A percentile compares a stretch with the other conserved stretches of the same genome.
These are phyloP conservation scores for Aspergillus avenaceus DNA, from an alignment of 495 filamentous ascomycete species.

Conservation along the genomic window DNA sequence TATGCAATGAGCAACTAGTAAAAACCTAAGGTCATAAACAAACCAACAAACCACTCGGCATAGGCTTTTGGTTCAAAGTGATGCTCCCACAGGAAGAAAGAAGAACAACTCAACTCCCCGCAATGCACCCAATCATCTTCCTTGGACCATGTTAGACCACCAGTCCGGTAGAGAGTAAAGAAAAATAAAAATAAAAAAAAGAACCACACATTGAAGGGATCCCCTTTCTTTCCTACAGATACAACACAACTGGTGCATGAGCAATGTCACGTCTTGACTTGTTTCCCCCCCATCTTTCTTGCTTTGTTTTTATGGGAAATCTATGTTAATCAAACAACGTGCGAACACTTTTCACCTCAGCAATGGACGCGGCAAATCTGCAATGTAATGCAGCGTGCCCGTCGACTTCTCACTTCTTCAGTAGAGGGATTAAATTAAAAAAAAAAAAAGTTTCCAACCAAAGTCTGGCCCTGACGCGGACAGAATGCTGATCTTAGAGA, in stretches of 20 bases:
- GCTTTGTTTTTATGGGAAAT: background rate
- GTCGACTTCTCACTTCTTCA: background rate
- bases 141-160: background rate
- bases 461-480: background rate
- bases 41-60: too few relatives aligned
- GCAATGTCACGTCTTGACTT: background rate
- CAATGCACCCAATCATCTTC: constrained; percentile 14
- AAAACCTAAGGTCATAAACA: too few relatives aligned
- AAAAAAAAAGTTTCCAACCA: too few relatives aligned
- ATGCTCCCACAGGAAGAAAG: too few relatives aligned
- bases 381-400: background rate
- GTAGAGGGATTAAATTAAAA: background rate
- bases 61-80: constrained; percentile 18
- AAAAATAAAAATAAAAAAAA: too few relatives aligned
- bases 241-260: background rate
- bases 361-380: background rate
- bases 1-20: too few relatives aligned
- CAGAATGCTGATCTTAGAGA: background rate
- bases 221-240: background rate
- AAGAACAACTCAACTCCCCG: constrained; percentile 7
- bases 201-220: background rate
- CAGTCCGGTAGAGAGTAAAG: too few relatives aligned
- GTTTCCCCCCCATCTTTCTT: background rate
- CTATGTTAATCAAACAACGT: background rate
- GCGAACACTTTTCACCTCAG: background rate